Percentiles rank a stretch among this genome's conserved stretches.
phyloP scores from a whole-genome alignment of 352 stramenopile genomes.

The Phytophthora fragariaefolia region DNA sequence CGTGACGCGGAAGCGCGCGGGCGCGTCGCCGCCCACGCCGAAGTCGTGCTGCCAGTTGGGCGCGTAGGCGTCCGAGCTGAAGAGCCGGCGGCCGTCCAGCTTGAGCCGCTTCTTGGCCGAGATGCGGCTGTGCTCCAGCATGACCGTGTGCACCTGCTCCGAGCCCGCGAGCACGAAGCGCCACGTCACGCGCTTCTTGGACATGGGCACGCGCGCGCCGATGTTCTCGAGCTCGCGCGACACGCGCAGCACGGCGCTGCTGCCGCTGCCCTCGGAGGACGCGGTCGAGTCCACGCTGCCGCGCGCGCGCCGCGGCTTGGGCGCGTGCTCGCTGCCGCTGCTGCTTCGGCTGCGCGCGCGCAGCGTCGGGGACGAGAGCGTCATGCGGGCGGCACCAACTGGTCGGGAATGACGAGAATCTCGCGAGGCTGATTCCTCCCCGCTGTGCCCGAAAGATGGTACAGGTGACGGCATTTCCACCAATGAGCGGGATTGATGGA shows the following conservation, averaged over 20 bases:
- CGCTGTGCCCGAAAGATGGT: slow-evolving; percentile 3
- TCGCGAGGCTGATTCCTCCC: slow-evolving; percentile 16
- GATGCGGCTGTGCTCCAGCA: slow-evolving; percentile 85
- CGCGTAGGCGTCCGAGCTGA: slow-evolving; percentile 72
- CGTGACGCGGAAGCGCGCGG: slow-evolving; percentile 59
- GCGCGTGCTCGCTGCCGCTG: slow-evolving; percentile 25
- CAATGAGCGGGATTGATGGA: slow-evolving; percentile 6
- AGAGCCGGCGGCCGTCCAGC: slow-evolving; percentile 78
- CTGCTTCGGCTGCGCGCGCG: slow-evolving; percentile 21
- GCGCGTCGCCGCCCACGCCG: slow-evolving; percentile 44
- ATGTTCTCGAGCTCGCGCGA: slow-evolving; percentile 85
- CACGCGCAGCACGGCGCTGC: slow-evolving; percentile 63
- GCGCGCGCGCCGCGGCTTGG: slow-evolving; percentile 39
- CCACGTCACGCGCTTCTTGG: slow-evolving; percentile 89
- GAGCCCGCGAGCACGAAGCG: slow-evolving; percentile 80
- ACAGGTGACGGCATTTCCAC: slow-evolving; percentile 9
- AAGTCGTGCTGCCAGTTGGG: slow-evolving; percentile 87
- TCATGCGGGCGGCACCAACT: slow-evolving; percentile 33
- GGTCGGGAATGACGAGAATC: slow-evolving; percentile 9
- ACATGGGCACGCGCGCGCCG: slow-evolving; percentile 75
- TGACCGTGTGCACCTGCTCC: slow-evolving; percentile 85
- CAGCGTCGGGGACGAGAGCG: slow-evolving; percentile 52
- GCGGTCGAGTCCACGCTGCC: slow-evolving; percentile 42
- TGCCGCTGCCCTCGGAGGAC: slow-evolving; percentile 29
- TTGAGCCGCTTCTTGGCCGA: slow-evolving; percentile 85